Evolutionary conservation across 106 monocot genomes (phyloP).

Genomic region (Dendrobium chrysotoxum): DNA sequence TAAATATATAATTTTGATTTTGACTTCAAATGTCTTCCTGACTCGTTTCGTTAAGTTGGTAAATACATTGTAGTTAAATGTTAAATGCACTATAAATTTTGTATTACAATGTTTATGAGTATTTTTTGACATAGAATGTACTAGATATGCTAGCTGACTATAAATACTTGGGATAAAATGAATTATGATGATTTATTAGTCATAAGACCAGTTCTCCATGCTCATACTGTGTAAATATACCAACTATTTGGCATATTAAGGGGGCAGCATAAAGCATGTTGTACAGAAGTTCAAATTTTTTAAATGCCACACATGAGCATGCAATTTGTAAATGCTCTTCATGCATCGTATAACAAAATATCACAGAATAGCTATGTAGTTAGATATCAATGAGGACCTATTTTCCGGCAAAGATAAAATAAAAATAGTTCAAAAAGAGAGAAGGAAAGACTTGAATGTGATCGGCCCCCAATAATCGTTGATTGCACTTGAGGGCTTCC

Average conservation of each 20-base stretch:
- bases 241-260: not conserved
- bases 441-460: constrained; percentile 67
- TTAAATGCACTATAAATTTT: not conserved
- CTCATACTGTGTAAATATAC: not conserved
- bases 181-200: not conserved
- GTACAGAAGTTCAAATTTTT: not conserved
- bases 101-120: too few species aligned
- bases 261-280: too few species aligned
- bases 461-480: constrained; percentile 82
- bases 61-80: not conserved
- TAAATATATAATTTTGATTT: not conserved
- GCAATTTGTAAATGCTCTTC: not conserved
- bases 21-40: not conserved
- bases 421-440: not conserved
- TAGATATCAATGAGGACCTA: not conserved
- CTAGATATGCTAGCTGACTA: not conserved
- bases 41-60: not conserved
- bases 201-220: not conserved
- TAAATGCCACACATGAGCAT: not conserved
- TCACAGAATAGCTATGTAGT: not conserved
- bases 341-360: not conserved
- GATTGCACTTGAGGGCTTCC: constrained; percentile 94
- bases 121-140: not conserved
- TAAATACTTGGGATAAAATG: not conserved
- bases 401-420: not conserved